phyloP scores from a whole-genome alignment of 2,329 filamentous ascomycete species.

The Cordyceps militaris region DNA sequence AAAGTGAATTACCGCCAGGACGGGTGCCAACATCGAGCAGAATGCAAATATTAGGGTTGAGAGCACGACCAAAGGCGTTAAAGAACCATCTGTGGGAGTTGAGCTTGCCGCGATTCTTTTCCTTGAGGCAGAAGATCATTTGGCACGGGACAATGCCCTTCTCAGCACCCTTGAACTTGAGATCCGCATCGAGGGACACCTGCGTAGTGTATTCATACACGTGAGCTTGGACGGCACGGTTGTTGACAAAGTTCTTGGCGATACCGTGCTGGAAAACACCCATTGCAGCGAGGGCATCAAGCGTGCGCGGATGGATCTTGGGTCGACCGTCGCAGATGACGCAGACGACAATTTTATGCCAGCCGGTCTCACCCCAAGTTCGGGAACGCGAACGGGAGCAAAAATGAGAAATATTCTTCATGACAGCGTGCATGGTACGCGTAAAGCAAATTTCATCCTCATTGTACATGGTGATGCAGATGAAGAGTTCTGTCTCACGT shows the following conservation, averaged over 20 bases:
- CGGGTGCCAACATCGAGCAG: slow-evolving; percentile 93
- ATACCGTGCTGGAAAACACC: slow-evolving; percentile 98
- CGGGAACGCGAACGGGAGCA: slow-evolving; percentile 86
- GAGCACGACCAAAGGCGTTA: slow-evolving; percentile 87
- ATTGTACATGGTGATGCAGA: slow-evolving; percentile 99
- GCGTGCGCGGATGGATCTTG: slow-evolving; percentile 81
- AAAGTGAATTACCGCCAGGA: slow-evolving; percentile 82
- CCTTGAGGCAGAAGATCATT: slow-evolving; percentile 97
- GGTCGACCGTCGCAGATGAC: slow-evolving; percentile 91
- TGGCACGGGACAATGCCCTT: slow-evolving; percentile 98
- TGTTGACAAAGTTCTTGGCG: slow-evolving; percentile 96
- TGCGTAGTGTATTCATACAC: slow-evolving; percentile 99
- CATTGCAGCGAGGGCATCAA: slow-evolving; percentile 93
- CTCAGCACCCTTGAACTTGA: slow-evolving; percentile 98
- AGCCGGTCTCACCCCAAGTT: slow-evolving; percentile 94
- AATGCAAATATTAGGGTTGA: slow-evolving; percentile 96
- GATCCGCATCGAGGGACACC: slow-evolving; percentile 86
- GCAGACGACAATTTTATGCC: slow-evolving; percentile 98
- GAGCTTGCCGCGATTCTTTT: slow-evolving; percentile 94
- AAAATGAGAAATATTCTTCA: slow-evolving; percentile 97
- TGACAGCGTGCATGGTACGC: slow-evolving; percentile 95
- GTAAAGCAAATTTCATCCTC: slow-evolving; percentile 96
- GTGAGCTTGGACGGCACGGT: slow-evolving; percentile 89
- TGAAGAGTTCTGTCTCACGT: slow-evolving; percentile 90
- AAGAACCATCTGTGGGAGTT: slow-evolving; percentile 99